A percentile compares a stretch with the other conserved stretches of the same genome.
phyloP scores from a whole-genome alignment of 495 filamentous ascomycete genomes.

The Beverwykella pulmonaria region DNA sequence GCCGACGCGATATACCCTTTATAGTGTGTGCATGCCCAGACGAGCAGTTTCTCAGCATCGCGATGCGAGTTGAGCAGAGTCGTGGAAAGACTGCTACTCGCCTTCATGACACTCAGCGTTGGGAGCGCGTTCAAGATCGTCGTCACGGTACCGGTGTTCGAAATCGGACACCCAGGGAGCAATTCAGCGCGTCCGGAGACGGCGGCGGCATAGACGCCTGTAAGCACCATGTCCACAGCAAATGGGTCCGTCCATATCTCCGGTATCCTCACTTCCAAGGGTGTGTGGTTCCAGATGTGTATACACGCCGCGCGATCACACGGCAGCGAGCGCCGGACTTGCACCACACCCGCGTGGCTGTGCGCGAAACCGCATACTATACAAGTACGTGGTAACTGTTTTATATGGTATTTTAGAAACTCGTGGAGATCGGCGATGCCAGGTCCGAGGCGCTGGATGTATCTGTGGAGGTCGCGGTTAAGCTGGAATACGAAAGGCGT shows the following conservation, averaged over 20 bases:
- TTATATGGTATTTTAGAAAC: slow-evolving; percentile 9
- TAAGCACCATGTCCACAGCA: slow-evolving; percentile 36
- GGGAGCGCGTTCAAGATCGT: slow-evolving; percentile 36
- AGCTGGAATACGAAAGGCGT: slow-evolving; percentile 34
- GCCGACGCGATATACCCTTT: slow-evolving; percentile 43
- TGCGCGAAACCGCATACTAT: slow-evolving; percentile 35
- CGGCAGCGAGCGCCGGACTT: slow-evolving; percentile 33
- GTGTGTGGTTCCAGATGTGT: slow-evolving; percentile 15
- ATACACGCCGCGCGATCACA: slow-evolving; percentile 29
- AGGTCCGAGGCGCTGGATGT: background rate
- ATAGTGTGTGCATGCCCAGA: slow-evolving; percentile 41
- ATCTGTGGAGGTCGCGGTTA: slow-evolving; percentile 23
- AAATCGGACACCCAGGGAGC: slow-evolving; percentile 40
- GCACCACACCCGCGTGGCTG: slow-evolving; percentile 1
- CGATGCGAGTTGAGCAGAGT: slow-evolving; percentile 10
- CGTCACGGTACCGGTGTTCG: slow-evolving; percentile 6
- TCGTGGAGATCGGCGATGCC: slow-evolving; percentile 20
- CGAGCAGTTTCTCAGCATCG: slow-evolving; percentile 32
- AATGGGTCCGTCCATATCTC: slow-evolving; percentile 31
- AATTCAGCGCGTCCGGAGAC: slow-evolving; percentile 28
- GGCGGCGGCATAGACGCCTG: slow-evolving; percentile 35
- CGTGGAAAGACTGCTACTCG: background rate
- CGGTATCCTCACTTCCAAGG: slow-evolving; percentile 29
- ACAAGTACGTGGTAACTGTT: slow-evolving; percentile 26
- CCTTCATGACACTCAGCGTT: slow-evolving; percentile 5